A percentile compares a stretch with the other conserved stretches of the same genome.
Evolutionary conservation across 2,329 filamentous ascomycete species (phyloP).

Genomic region (Epichloe festucae): DNA sequence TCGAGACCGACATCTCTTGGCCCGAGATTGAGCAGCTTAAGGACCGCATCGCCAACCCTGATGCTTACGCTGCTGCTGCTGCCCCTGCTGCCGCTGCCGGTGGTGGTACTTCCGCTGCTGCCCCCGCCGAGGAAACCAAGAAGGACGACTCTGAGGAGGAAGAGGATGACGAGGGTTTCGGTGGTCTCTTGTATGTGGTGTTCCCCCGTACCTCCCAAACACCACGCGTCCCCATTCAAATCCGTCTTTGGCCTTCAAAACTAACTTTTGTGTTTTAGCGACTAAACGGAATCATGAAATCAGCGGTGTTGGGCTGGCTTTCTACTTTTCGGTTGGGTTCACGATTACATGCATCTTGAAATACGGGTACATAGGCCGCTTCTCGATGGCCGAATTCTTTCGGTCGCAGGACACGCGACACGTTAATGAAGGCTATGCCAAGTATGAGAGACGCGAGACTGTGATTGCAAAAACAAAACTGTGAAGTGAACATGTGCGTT

Average conservation of each 20-base stretch:
- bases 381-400: constrained; percentile 24
- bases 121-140: constrained; percentile 47
- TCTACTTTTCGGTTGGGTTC: constrained; percentile 30
- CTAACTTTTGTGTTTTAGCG: constrained; percentile 32
- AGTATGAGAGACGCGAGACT: background rate
- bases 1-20: constrained; percentile 88
- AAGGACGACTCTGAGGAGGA: constrained; percentile 58
- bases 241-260: background rate
- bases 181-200: constrained; percentile 57
- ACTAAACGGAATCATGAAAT: constrained; percentile 32
- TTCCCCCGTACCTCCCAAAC: background rate
- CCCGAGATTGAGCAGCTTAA: constrained; percentile 94
- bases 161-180: constrained; percentile 59
- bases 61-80: constrained; percentile 77
- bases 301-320: constrained; percentile 27
- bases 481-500: background rate
- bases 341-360: constrained; percentile 27
- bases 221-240: background rate
- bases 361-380: constrained; percentile 34
- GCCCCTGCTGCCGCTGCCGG: constrained; percentile 56
- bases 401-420: constrained; percentile 20
- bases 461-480: background rate
- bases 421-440: constrained; percentile 16
- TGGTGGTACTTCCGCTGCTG: constrained; percentile 29
- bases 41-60: constrained; percentile 98